Base-by-base conservation (phyloP, 2,329 filamentous ascomycete species). In the Rhynchosporium agropyri region DNA sequence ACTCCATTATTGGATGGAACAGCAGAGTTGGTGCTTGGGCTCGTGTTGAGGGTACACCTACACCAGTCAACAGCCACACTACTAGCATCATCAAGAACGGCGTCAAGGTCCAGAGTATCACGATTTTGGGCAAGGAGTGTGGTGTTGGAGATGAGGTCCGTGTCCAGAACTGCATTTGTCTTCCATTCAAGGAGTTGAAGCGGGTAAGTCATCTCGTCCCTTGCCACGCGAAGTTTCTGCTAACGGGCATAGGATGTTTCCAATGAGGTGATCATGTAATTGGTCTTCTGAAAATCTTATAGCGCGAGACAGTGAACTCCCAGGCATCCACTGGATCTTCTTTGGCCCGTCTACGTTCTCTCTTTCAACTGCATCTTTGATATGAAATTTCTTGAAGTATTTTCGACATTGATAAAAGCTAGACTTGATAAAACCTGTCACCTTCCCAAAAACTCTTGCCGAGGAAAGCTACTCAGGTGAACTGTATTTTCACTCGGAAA, bases 171-270 rank as follows among this genome's bases (percentile, higher is more conserved):
- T 99, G 95, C 76, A 88, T 99, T 64, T 98, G 95, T 80, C 79
- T 99, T 80, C 95, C 95, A 9, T 97, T 93, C 79, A 99, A 99
- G 84, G 95, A 98, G 80, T 79, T 99, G 76, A 98, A 97, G 87
- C 86, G 93, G 80, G 91, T 94, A 80, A 77, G 90, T 84, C 45
- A 26, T 56, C 29, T 56, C 58, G 13, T 4, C 7, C 36, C 28
- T 38, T 53, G n/a, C 28, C 54, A 54, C 28, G 33, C 62, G 40
- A 26, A 48, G 31, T n/a, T 62, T 57, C 69, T 74, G 62, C 69
- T 75, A 76, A 78, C 67, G 61, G 63, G 12, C 48, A n/a, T 68
- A 92, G 89, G 92, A 96, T 76, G 92, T 96, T 63, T 78, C 86
- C 66, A 93, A 94, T 73, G 86, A 89, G 76, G 91, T 97, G 74